Conservation (phyloP, 805 yeast species). For the Saccharomycopsis guyanensis region DNA sequence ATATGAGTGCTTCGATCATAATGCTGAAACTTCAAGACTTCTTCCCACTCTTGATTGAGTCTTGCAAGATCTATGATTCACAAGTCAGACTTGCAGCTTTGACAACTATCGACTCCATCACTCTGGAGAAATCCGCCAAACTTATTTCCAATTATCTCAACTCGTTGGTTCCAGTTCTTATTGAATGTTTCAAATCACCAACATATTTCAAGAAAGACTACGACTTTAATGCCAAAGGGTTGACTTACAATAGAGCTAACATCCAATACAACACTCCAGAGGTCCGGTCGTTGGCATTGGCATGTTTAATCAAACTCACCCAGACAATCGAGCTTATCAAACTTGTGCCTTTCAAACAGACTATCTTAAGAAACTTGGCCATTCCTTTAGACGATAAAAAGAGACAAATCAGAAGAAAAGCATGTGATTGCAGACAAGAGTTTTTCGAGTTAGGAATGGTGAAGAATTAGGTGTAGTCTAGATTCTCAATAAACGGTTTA, state of each 20-base stretch:
- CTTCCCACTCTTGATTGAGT: slow-evolving; percentile 65
- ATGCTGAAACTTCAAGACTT: slow-evolving; percentile 55
- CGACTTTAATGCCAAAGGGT: slow-evolving; percentile 3
- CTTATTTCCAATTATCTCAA: slow-evolving; percentile 47
- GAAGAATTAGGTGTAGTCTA: slow-evolving; percentile 1
- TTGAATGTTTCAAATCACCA: slow-evolving; percentile 29
- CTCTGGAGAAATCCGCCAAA: slow-evolving; percentile 47
- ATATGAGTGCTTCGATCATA: slow-evolving; percentile 55
- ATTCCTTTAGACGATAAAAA: slow-evolving; percentile 62
- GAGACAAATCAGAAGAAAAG: slow-evolving; percentile 66
- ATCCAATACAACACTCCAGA: slow-evolving; percentile 32
- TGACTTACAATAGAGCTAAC: slow-evolving; percentile 22
- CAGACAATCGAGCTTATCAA: slow-evolving; percentile 32
- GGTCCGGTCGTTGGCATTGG: slow-evolving; percentile 50
- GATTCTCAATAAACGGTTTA: too few species aligned
- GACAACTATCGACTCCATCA: slow-evolving; percentile 44
- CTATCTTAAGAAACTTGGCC: slow-evolving; percentile 41
- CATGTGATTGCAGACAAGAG: slow-evolving; percentile 73
- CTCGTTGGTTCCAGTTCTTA: slow-evolving; percentile 47
- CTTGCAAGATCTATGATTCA: slow-evolving; percentile 41
- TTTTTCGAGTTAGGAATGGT: slow-evolving; percentile 41
- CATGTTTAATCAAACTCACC: slow-evolving; percentile 45
- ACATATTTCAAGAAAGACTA: slow-evolving; percentile 17
- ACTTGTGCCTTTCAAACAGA: slow-evolving; percentile 44
- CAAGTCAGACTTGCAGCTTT: slow-evolving; percentile 54